phyloP scores from a whole-genome alignment of 306 rosid species.

The Carpinus viminea region DNA sequence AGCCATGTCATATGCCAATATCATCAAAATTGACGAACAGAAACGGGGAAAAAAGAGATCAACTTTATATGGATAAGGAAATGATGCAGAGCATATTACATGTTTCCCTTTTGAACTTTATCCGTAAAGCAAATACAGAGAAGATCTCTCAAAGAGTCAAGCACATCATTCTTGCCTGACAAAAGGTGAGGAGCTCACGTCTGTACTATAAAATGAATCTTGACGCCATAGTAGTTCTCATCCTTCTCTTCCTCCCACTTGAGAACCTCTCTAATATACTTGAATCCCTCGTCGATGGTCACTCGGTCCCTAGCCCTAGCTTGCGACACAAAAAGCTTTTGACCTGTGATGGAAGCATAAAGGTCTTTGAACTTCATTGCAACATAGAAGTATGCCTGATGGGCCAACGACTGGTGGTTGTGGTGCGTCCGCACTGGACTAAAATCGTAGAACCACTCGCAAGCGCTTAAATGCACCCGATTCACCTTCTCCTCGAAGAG shows the following conservation, averaged over 20 bases:
- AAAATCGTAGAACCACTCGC: slow-evolving; percentile 89
- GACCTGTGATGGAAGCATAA: slow-evolving; percentile 63
- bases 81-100: slow-evolving; percentile 29
- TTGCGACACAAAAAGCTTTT: slow-evolving; percentile 88
- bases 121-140: slow-evolving; percentile 12
- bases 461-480: slow-evolving; percentile 53
- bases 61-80: slow-evolving; percentile 6
- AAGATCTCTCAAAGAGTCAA: background rate
- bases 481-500: slow-evolving; percentile 73
- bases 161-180: slow-evolving; percentile 57
- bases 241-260: slow-evolving; percentile 98
- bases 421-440: slow-evolving; percentile 62
- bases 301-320: slow-evolving; percentile 80
- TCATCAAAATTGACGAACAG: slow-evolving; percentile 11
- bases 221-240: slow-evolving; percentile 77
- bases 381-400: slow-evolving; percentile 87
- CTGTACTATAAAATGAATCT: slow-evolving; percentile 94
- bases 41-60: background rate
- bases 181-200: slow-evolving; percentile 86
- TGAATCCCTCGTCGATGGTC: slow-evolving; percentile 82
- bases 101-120: slow-evolving; percentile 16
- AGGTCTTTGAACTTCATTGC: slow-evolving; percentile 99
- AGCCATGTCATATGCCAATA: background rate
- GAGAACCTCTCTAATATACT: slow-evolving; percentile 87
- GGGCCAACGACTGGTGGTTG: slow-evolving; percentile 74